phyloP scores from a whole-genome alignment of 345 rosid genomes.

The Populus pruinosa region DNA sequence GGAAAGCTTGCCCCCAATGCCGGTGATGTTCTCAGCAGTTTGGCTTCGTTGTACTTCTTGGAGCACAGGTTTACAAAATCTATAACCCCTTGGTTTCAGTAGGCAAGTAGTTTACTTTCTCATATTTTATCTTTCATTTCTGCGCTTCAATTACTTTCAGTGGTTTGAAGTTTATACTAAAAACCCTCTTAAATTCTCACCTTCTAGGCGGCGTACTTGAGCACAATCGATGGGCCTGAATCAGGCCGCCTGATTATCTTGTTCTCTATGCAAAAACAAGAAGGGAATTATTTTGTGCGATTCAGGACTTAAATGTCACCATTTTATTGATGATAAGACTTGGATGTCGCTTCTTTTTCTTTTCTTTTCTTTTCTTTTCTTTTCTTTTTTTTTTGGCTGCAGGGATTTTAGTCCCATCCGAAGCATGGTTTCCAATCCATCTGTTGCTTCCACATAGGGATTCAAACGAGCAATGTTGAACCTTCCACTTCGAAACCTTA shows the following conservation, averaged over 20 bases:
- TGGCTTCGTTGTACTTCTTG: slow-evolving; percentile 55
- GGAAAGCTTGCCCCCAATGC: slow-evolving; percentile 64
- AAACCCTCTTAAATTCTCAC: slow-evolving; percentile 1
- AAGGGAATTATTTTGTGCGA: slow-evolving; percentile 60
- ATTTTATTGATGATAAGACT: neutral
- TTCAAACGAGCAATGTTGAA: neutral
- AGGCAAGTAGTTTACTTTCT: slow-evolving; percentile 46
- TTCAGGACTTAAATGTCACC: slow-evolving; percentile 37
- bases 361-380: too few relatives aligned
- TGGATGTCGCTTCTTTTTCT: neutral
- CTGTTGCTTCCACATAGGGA: neutral
- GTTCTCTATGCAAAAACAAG: slow-evolving; percentile 56
- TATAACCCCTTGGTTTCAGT: slow-evolving; percentile 85
- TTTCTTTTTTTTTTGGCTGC: neutral
- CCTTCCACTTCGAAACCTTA: neutral
- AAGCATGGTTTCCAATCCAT: neutral
- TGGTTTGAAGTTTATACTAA: neutral
- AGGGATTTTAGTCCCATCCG: slow-evolving; percentile 1
- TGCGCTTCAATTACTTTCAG: neutral
- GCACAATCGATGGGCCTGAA: slow-evolving; percentile 58
- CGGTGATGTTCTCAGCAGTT: slow-evolving; percentile 57
- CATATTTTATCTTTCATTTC: neutral
- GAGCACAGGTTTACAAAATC: slow-evolving; percentile 63
- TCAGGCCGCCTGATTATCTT: slow-evolving; percentile 57
- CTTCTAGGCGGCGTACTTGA: slow-evolving; percentile 68